These are phyloP conservation scores for Aspergillus ostianus DNA, from an alignment of 495 filamentous ascomycete genomes.

Conservation along the genomic window DNA sequence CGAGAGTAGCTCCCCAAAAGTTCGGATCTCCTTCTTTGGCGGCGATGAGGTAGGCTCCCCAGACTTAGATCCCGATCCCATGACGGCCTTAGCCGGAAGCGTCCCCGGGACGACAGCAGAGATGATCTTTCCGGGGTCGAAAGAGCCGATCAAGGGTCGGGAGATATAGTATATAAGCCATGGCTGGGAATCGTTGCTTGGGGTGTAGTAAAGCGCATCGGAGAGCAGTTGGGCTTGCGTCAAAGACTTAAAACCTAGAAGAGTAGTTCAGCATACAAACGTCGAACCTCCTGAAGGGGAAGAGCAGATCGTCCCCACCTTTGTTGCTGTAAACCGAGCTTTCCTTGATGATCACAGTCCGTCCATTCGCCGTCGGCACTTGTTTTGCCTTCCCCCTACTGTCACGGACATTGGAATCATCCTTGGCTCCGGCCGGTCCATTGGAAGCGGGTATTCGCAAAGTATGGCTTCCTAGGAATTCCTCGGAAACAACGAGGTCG, in stretches of 20 bases:
- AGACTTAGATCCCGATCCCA: constrained; percentile 34
- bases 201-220: constrained; percentile 84
- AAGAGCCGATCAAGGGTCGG: constrained; percentile 80
- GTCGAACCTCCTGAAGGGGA: not conserved
- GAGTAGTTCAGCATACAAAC: constrained; percentile 18
- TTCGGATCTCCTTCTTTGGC: constrained; percentile 84
- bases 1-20: constrained; percentile 86
- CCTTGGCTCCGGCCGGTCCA: constrained; percentile 57
- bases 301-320: constrained; percentile 50
- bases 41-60: constrained; percentile 39
- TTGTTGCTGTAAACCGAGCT: constrained; percentile 93
- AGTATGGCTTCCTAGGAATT: constrained; percentile 96
- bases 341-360: constrained; percentile 94
- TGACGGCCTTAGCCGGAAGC: constrained; percentile 27
- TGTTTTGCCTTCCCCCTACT: constrained; percentile 90
- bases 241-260: constrained; percentile 81
- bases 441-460: constrained; percentile 70
- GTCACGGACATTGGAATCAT: constrained; percentile 77
- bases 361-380: constrained; percentile 86
- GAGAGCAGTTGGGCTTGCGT: constrained; percentile 86
- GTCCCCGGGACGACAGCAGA: constrained; percentile 56
- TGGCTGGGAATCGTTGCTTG: constrained; percentile 76
- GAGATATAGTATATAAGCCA: constrained; percentile 99
- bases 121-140: constrained; percentile 68
- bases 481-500: constrained; percentile 83